Evolutionary conservation across 2,329 filamentous ascomycete genomes (phyloP), one percentile per base, ranked within the genome.

Genomic region (Calonectria pseudoturangicola): DNA sequence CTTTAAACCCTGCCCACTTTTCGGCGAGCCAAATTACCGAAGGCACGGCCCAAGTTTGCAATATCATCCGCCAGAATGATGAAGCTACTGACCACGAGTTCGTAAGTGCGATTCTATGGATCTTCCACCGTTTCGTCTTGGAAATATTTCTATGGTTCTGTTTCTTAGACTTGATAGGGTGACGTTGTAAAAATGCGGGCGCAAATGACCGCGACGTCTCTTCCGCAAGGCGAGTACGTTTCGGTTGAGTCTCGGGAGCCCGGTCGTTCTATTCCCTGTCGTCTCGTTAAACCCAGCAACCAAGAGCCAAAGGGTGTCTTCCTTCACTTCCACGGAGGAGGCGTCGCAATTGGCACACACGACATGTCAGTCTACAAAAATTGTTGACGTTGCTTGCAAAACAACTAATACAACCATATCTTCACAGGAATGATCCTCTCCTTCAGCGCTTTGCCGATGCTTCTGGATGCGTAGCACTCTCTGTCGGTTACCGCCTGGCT

Each of bases 391-490:
- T 28, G 36, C 6, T 4, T 25, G 30, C 25, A 45, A 3, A 25
- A 36, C 2, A 27, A 2, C 25, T 28, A 13, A 50, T 6, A 2
- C 3, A 15, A 28, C 2, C 2, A 60, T n/a, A 15, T 13, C 4
- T 30, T 21, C 8, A 18, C 12, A 70, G 62, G 43, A 66, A 70
- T 18, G 64, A 62, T 15, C 13, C 27, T 18, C 47, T 71, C 4
- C 71, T 70, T 15, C 71, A 73, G 54, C 43, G 67, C 4, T 62
- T 54, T 41, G 67, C 71, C 2, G 54, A 73, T 28, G 54, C 66
- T 4, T 66, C 66, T 1, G 58, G 51, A 7, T 67, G 68, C 16
- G 60, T 62, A 36, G 33, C 54, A 15, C n/a, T 60, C 7, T 60
- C 54, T 3, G 54, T 60, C 28, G 54, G 39, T 13, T 60, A 60